Evolutionary conservation across 2,329 filamentous ascomycete species (phyloP), one percentile per base, ranked within the genome.

Genomic region (Cryphonectria radicalis): DNA sequence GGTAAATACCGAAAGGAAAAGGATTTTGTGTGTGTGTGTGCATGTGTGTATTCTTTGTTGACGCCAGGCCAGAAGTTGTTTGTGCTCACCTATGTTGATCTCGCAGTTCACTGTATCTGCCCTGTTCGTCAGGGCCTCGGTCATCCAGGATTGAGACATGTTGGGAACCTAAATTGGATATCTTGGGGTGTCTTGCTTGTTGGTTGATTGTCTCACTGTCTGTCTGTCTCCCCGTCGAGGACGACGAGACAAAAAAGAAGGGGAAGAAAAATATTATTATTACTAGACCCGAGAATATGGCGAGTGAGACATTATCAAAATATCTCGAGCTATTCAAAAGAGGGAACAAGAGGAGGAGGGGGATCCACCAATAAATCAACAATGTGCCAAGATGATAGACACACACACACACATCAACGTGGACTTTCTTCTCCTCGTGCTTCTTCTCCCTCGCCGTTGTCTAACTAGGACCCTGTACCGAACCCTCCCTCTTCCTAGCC

Each of bases 81-180:
- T 6, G 6, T 50, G 40, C 19, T 40, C 25, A 69, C 67, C 67
- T 35, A 64, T 59, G 46, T 69, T 64, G 22, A 63, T 22, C 5
- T 59, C 53, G 60, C 67, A 69, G 67, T 69, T 46, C 28, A 64
- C 46, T 1, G 32, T n/a, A 8, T 63, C 67, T 25, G 59, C 46
- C 35, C 46, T 69, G 5, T 10, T 25, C n/a, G n/a, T 43, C 19
- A 53, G 7, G 25, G 19, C 46, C 17, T 50, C n/a, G 6, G 14
- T 32, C 13, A 22, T 22, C 63, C 42, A 65, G 42, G 63, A 28
- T 17, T 22, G 37, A 14, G 28, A 46, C 63, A 65, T 65, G 13
- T 22, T 35, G 42, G 25, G 6, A 7, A 7, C 17, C 1, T 5
- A n/a, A 50, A 50, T 50, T 43, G 14, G 42, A 19, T n/a, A 7